Base-by-base conservation (phyloP, 768 basidiomycete species). In the Macrocybe gigantea region DNA sequence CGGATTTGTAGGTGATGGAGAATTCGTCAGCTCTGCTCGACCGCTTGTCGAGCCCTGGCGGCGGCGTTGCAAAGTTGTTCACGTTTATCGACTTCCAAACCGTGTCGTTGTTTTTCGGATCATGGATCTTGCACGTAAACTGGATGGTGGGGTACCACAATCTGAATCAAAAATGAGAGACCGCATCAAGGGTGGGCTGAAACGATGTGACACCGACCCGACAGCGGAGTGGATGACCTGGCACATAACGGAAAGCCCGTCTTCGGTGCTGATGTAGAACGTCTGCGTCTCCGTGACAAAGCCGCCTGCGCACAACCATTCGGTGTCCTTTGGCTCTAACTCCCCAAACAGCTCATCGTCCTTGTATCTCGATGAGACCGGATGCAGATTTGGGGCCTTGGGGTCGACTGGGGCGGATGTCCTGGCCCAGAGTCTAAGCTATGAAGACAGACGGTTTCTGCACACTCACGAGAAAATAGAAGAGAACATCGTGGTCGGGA, bases 71-170 rank as follows among this genome's bases (percentile, higher is more conserved):
- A 59, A 93, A 93, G 64, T 90, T 88, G 59, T 74, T 72, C 35
- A 89, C 88, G 49, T 92, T 93, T 63, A 92, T 61, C 29, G 90
- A 92, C 64, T 88, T 89, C 94, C 94, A 99, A 49, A 71, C 72
- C 40, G 67, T 76, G 58, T 87, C 76, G 48, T 82, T 79, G 13
- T 84, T 90, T 52, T 77, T 74, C 5, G 92, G 84, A 59, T 96
- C 79, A 70, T 79, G 85, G 44, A 88, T 67, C 68, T 93, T 95
- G 82, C 84, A 93, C 4, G 83, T 88, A 65, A 97, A 91, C 66
- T 99, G 95, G 58, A 95, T 84, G 31, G 86, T 90, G 3, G 96
- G 93, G 61, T 88, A 94, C 83, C 94, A 93, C 51, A 97, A 64
- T 15, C 93, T 95, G 58, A 48, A 51, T 41, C 5, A 6, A 12